These are phyloP conservation scores for Podaxis carcinomalis DNA, from an alignment of 768 basidiomycete species.

Conservation along the genomic window DNA sequence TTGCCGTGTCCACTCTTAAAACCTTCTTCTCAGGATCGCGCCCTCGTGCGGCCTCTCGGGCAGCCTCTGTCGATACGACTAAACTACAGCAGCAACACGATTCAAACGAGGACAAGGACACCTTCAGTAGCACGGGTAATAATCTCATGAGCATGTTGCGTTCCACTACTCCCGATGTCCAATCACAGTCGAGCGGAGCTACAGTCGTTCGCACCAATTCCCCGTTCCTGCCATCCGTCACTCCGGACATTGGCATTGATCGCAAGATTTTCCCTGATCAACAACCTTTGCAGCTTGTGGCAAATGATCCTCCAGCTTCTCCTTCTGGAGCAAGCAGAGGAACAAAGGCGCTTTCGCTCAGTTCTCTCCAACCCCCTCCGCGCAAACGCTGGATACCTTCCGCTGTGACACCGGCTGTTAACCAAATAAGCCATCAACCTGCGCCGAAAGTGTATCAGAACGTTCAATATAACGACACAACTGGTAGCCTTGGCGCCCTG, in stretches of 20 bases:
- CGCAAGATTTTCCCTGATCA: constrained; percentile 28
- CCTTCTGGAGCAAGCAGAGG: constrained; percentile 20
- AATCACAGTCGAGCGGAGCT: constrained; percentile 19
- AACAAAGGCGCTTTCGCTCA: constrained; percentile 29
- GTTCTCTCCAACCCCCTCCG: constrained; percentile 44
- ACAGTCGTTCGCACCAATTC: constrained; percentile 26
- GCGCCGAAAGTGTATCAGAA: constrained; percentile 15
- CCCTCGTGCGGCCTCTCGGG: constrained; percentile 53
- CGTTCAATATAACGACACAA: constrained; percentile 2
- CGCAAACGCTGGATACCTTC: constrained; percentile 42
- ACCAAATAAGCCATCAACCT: constrained; percentile 8
- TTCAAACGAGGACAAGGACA: constrained; percentile 37
- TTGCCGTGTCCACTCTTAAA: constrained; percentile 55
- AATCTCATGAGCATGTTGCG: constrained; percentile 51
- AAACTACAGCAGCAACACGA: constrained; percentile 25
- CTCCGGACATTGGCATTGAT: constrained; percentile 30
- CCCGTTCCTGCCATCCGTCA: constrained; percentile 27
- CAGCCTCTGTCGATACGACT: constrained; percentile 40
- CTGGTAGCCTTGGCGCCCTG: constrained; percentile 6
- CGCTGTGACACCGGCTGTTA: background rate
- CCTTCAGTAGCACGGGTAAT: constrained; percentile 52
- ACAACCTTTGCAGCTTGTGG: constrained; percentile 20
- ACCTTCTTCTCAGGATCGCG: constrained; percentile 51
- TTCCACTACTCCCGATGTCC: constrained; percentile 30
- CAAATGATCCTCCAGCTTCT: constrained; percentile 25